Percentiles rank a stretch among this genome's conserved stretches.
phyloP scores from a whole-genome alignment of 1,284 basidiomycete species.

The Neonothopanus nambi region DNA sequence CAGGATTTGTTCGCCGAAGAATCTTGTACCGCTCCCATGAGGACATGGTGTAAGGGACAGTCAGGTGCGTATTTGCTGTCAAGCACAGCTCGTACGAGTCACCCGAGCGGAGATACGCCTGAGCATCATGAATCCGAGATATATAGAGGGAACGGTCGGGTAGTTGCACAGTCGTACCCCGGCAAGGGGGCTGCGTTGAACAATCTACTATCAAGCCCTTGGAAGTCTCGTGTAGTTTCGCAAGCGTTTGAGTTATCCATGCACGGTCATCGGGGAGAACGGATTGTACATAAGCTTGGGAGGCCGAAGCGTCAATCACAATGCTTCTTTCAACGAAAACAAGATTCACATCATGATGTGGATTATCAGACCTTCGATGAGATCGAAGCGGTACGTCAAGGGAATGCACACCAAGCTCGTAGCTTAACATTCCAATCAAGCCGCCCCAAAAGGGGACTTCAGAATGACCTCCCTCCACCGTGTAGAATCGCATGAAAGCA shows the following conservation, averaged over 20 bases:
- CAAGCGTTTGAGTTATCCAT: slow-evolving; percentile 52
- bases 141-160: slow-evolving; percentile 69
- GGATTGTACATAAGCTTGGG: slow-evolving; percentile 60
- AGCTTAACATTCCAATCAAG: slow-evolving; percentile 69
- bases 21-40: slow-evolving; percentile 75
- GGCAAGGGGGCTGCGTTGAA: slow-evolving; percentile 19
- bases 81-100: slow-evolving; percentile 96
- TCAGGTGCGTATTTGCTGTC: slow-evolving; percentile 73
- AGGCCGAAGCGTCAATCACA: slow-evolving; percentile 56
- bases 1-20: slow-evolving; percentile 80
- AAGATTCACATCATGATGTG: slow-evolving; percentile 70
- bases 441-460: slow-evolving; percentile 79
- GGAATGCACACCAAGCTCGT: slow-evolving; percentile 68
- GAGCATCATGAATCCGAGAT: slow-evolving; percentile 71
- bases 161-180: slow-evolving; percentile 38
- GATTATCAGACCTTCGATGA: slow-evolving; percentile 17
- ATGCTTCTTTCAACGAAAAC: slow-evolving; percentile 76
- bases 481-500: slow-evolving; percentile 56
- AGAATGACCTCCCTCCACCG: slow-evolving; percentile 45
- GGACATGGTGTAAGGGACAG: slow-evolving; percentile 45
- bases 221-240: slow-evolving; percentile 22
- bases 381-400: slow-evolving; percentile 40
- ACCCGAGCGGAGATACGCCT: slow-evolving; percentile 78
- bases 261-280: slow-evolving; percentile 51
- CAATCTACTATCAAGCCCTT: slow-evolving; percentile 17